Conservation (phyloP, 345 rosid species). For the Aquilaria malaccensis region DNA sequence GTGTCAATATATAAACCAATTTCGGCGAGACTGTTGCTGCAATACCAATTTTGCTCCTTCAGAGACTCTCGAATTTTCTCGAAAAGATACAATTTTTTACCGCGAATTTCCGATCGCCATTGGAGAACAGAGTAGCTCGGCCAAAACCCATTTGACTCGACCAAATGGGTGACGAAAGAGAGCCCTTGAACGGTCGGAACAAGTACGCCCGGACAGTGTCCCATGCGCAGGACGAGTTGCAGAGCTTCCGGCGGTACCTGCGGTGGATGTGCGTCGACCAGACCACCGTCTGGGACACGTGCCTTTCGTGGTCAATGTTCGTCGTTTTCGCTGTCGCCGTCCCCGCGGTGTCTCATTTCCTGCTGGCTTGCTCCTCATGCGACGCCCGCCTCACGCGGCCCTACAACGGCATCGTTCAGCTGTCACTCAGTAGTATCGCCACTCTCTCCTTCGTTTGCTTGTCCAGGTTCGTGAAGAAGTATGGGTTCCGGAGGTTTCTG, state of each 20-base stretch:
- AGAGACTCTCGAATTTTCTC: too few relatives aligned
- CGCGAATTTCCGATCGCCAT: constrained; percentile 18
- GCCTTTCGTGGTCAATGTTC: constrained; percentile 75
- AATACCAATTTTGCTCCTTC: too few relatives aligned
- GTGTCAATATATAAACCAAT: constrained; percentile 10
- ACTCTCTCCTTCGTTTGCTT: constrained; percentile 64
- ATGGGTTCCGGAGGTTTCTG: constrained; percentile 67
- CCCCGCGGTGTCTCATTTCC: constrained; percentile 69
- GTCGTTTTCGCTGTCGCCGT: constrained; percentile 49
- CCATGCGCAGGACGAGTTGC: constrained; percentile 69
- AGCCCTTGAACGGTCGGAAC: constrained; percentile 20
- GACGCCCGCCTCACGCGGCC: constrained; percentile 68
- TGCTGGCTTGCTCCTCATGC: constrained; percentile 70
- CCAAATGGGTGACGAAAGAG: constrained; percentile 31
- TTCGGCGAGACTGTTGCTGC: too few relatives aligned
- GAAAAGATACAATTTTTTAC: background rate
- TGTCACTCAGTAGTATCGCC: constrained; percentile 68
- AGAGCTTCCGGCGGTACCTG: constrained; percentile 64
- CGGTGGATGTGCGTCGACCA: constrained; percentile 94
- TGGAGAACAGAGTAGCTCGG: constrained; percentile 19
- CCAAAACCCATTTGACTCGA: too few relatives aligned
- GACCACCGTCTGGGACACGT: constrained; percentile 41
- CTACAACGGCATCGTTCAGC: constrained; percentile 69
- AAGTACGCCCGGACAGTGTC: constrained; percentile 45
- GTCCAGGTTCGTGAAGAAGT: constrained; percentile 53